Conservation (phyloP, 768 basidiomycete genomes). For the Psilocybe azurescens region DNA sequence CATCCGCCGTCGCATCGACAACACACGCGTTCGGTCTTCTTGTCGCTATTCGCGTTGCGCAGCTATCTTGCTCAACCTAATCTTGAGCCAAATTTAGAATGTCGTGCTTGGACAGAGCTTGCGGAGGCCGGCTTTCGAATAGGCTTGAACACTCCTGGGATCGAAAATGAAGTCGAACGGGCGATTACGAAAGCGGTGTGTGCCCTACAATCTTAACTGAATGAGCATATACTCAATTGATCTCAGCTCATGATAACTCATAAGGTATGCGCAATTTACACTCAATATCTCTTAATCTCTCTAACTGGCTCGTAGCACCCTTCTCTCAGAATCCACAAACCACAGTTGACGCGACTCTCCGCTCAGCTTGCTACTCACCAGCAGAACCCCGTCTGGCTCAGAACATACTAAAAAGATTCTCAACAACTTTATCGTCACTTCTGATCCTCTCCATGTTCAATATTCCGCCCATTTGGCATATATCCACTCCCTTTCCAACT, state of each 20-base stretch:
- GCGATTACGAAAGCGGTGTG: conserved; percentile 75
- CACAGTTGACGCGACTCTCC: conserved; percentile 64
- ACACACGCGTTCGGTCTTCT: conserved; percentile 57
- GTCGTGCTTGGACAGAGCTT: conserved; percentile 71
- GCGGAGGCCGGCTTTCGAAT: conserved; percentile 72
- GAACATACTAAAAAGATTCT: conserved; percentile 61
- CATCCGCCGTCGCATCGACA: conserved; percentile 68
- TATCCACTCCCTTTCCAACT: conserved; percentile 42
- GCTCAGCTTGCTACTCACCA: conserved; percentile 60
- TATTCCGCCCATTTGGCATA: conserved; percentile 63
- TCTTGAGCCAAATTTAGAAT: conserved; percentile 65
- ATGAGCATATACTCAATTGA: conserved; percentile 4
- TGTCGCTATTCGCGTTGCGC: conserved; percentile 61
- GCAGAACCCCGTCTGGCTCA: conserved; percentile 64
- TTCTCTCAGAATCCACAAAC: conserved; percentile 62
- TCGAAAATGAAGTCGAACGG: conserved; percentile 68
- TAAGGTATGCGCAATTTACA: conserved; percentile 45
- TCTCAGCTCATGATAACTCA: conserved; percentile 58
- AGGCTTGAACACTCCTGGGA: conserved; percentile 51
- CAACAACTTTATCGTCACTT: conserved; percentile 43
- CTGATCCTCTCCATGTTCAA: conserved; percentile 55
- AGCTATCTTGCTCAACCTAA: conserved; percentile 55
- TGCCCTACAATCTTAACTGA: conserved; percentile 17
- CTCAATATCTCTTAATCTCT: conserved; percentile 9
- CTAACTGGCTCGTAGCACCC: conserved; percentile 54